Evolutionary conservation across 768 basidiomycete species (phyloP), one percentile per base, ranked within the genome.

Genomic region (Termitomyces sp.): DNA sequence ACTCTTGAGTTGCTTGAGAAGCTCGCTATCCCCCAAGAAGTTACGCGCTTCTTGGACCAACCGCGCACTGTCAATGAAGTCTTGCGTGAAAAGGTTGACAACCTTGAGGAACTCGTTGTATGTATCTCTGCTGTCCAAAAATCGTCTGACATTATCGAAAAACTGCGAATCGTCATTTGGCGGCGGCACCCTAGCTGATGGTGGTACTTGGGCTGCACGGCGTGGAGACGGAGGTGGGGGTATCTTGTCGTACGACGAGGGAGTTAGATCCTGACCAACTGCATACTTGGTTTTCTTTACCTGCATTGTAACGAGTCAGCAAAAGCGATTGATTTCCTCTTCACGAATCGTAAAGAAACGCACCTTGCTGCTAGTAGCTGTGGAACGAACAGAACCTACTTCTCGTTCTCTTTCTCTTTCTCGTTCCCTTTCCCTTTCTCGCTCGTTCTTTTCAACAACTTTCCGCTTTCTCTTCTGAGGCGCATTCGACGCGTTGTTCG

Each of bases 81-180:
- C 93, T 69, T 96, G 93, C 2, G 93, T 91, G 68, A 95, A 99
- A 2, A 99, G 80, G 71, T 98, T 98, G 64, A 98, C 83, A 48
- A 98, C 77, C 69, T 95, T 97, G 61, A 99, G 76, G 74, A 99
- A 98, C 72, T 98, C 97, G 70, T 95, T 93, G 73, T 90, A 93
- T 1, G 86, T 84, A 50, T 92, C 89, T 13, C 87, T 80, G 62
- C 81, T 86, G 57, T 88, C 86, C 47, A 93, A 75, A 1, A 82
- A 78, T 16, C 83, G 83, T 66, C 86, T 88, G 51, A 98, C 93
- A 30, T 89, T 89, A 59, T 97, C 95, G 70, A 99, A 99, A 75
- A 98, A 98, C 56, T 87, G 87, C 3, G 82, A 78, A 53, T 94
- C 74, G 60, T 80, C 78, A 46, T 72, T 72, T 10, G 69, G 64